A percentile compares a stretch with the other conserved stretches of the same genome.
These are phyloP conservation scores for Phytophthora sp. DNA, from an alignment of 352 stramenopile genomes.

Conservation along the genomic window DNA sequence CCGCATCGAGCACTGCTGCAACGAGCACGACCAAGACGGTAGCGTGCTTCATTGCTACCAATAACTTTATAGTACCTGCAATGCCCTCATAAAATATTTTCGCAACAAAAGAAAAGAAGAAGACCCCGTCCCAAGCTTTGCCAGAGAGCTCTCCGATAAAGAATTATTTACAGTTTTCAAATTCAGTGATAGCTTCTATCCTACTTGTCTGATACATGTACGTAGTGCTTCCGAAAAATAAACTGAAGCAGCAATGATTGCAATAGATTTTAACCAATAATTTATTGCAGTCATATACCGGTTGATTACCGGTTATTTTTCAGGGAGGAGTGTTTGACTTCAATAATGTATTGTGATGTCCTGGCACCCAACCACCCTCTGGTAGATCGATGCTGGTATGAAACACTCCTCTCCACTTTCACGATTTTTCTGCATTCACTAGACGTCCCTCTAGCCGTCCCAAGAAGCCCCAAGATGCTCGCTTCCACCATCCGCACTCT, in stretches of 20 bases:
- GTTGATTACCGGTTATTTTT: neutral
- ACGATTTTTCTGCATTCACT: too few species aligned
- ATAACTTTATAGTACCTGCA: too few species aligned
- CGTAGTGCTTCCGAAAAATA: too few species aligned
- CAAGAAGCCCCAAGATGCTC: neutral
- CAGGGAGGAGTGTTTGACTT: neutral
- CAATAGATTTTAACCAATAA: neutral
- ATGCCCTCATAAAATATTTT: too few species aligned
- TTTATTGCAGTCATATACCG: neutral
- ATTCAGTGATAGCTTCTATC: too few species aligned
- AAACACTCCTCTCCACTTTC: neutral
- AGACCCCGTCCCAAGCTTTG: constrained; percentile 1
- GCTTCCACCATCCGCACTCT: neutral
- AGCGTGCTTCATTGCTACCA: too few species aligned
- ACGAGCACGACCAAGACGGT: neutral
- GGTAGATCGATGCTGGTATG: neutral
- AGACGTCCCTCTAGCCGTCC: neutral
- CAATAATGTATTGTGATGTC: neutral
- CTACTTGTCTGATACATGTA: too few species aligned
- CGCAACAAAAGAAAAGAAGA: too few species aligned
- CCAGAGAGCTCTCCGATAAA: too few species aligned
- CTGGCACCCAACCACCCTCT: neutral
- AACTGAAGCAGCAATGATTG: neutral
- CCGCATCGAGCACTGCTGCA: constrained; percentile 2
- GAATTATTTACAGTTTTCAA: too few species aligned